Percentiles rank a stretch among this genome's conserved stretches.
Conservation (phyloP, 2,329 filamentous ascomycete species). For the Exophiala bonariae region DNA sequence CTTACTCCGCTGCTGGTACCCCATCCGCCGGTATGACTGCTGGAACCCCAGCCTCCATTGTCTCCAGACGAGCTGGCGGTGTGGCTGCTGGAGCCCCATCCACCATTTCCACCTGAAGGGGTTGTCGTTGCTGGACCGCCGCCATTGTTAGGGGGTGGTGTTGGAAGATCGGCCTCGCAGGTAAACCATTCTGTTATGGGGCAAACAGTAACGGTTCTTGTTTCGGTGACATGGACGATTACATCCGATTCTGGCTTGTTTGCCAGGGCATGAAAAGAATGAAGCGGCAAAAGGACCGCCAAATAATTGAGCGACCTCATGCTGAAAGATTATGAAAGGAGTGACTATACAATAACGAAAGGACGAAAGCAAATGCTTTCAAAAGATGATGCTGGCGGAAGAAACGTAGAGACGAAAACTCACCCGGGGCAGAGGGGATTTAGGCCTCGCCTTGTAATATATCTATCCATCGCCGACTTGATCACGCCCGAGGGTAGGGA, state of each 20-base stretch:
- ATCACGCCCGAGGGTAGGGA: neutral
- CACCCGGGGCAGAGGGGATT: neutral
- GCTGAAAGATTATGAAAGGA: conserved; percentile 16
- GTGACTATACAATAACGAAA: conserved; percentile 24
- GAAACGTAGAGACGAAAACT: conserved; percentile 1
- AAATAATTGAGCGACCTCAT: conserved; percentile 26
- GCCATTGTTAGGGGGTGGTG: neutral
- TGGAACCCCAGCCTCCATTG: neutral
- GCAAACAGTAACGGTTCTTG: conserved; percentile 24
- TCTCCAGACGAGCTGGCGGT: too few species aligned
- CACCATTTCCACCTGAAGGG: neutral
- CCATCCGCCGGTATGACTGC: neutral
- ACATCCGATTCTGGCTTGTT: conserved; percentile 14
- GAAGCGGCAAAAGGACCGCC: conserved; percentile 21
- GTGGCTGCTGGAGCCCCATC: neutral
- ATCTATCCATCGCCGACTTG: neutral
- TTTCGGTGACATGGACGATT: conserved; percentile 19
- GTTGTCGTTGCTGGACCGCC: neutral
- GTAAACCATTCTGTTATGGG: conserved; percentile 22
- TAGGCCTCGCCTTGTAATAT: conserved; percentile 4
- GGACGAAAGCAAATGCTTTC: conserved; percentile 29
- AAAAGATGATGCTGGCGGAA: conserved; percentile 12
- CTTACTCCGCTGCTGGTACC: neutral
- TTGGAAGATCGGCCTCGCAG: conserved; percentile 18
- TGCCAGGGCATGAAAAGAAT: conserved; percentile 6